Base-by-base conservation (phyloP, 805 yeast species). In the Priceomyces haplophilus region DNA sequence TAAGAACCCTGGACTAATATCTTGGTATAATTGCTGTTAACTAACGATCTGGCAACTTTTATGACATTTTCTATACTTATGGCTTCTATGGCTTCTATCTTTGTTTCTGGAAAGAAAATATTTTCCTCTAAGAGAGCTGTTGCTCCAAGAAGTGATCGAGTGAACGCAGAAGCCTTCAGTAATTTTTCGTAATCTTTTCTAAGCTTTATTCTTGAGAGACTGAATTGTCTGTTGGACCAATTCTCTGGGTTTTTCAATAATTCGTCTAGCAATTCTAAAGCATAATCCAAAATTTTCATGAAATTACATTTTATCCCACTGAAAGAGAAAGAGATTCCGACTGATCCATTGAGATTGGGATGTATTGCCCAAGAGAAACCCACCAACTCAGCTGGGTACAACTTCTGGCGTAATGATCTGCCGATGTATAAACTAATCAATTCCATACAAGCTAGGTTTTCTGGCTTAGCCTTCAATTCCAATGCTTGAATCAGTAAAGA, bases 341-440 rank as follows among this genome's bases (percentile, higher is more conserved):
- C 69, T 40, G 73, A 78, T 3, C 85, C 82, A 48, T 75, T 76
- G 11, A 66, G 46, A 3, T 83, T 78, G 0, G 88, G 76, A 29
- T 59, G 64, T 0, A 84, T 46, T 15, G 77, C 80, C 77, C 84
- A 84, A 0, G 75, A 55, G 51, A 72, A 81, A 1, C 82, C 80
- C 7, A 81, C 44, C n/a, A 69, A 54, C 43, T 80, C 78, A 1
- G 81, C 71, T 1, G 77, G 74, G 53, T 83, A 85, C 1, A 85
- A 50, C 4, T 48, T 45, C 3, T 63, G 56, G 18, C 71, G 58
- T 0, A 83, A 51, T 11, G 58, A 54, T 1, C 56, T 52, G 18
- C 72, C 77, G 3, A 81, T 48, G 3, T 80, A 40, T 38, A 78
- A 80, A 7, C 73, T 66, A 2, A 83, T 44, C 4, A 84, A 54